Base-by-base conservation (phyloP, 805 yeast species). In the Kuraishia cidri region DNA sequence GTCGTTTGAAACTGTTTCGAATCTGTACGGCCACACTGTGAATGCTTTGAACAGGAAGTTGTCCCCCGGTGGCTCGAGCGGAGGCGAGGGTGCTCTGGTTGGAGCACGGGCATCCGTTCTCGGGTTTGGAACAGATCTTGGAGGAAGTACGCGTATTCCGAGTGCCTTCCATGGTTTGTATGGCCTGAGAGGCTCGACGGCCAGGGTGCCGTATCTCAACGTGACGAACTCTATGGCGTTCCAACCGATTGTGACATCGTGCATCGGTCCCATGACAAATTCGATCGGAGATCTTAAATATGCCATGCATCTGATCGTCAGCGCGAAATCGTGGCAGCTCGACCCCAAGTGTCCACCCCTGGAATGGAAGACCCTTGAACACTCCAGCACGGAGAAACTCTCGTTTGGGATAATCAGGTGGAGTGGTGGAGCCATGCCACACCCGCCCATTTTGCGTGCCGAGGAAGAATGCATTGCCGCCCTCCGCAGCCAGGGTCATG, bases 401-500 rank as follows among this genome's bases (percentile, higher is more conserved):
- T 60, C 51, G 7, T 43, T 73, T 41, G 79, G 73, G 5, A 46
- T 69, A 8, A 42, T 66, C 43, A 42, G 39, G 5, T 60, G 56
- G 36, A 74, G 72, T 46, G 59, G 60, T 10, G 33, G 46, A 21
- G 61, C 65, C 10, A 53, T 56, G 18, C 74, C 76, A 4, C 62
- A 66, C 16, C 79, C 79, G 1, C 74, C 77, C 5, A 58, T 74
- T n/a, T 39, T 47, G 11, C 56, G 78, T 38, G 75, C 67, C 6
- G 27, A 70, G 27, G 42, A 54, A 18, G 43, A 47, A 16, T 46
- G 50, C 4, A 41, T 40, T 20, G 49, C 40, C 4, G 42, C 41
- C 8, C 38, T 61, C 16, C 42, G 45, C 22, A 59, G 48, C 19
- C 64, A 64, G 11, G 78, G 80, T 20, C 76, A 69, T 36, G 69